These are phyloP conservation scores for Phytophthora megakarya DNA, from an alignment of 352 stramenopile genomes.

Conservation along the genomic window DNA sequence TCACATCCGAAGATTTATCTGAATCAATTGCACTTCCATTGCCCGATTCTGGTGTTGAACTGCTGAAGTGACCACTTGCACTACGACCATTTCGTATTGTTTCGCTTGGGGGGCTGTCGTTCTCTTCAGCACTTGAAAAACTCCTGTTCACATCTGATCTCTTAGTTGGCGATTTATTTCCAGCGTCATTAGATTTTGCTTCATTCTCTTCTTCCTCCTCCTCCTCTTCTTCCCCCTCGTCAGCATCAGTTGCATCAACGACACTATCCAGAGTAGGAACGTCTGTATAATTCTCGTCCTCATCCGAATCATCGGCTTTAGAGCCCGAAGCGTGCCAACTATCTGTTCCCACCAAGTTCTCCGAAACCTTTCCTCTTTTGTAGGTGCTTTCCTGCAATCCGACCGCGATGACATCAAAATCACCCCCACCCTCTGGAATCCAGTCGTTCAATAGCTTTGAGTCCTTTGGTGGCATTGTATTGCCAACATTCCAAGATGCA, in stretches of 20 bases:
- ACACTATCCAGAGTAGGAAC: conserved; percentile 18
- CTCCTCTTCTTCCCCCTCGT: conserved; percentile 38
- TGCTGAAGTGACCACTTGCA: conserved; percentile 7
- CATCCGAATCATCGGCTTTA: conserved; percentile 37
- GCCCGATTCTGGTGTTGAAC: conserved; percentile 12
- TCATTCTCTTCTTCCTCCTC: conserved; percentile 33
- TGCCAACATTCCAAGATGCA: conserved; percentile 87
- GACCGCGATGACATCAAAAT: conserved; percentile 85
- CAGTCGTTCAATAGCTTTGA: conserved; percentile 57
- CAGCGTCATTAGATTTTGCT: conserved; percentile 8
- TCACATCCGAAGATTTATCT: conserved; percentile 45
- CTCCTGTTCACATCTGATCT: conserved; percentile 11
- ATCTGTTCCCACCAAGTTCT: conserved; percentile 32
- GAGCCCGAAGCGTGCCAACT: conserved; percentile 23
- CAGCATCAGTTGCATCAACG: conserved; percentile 29
- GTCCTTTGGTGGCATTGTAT: conserved; percentile 76
- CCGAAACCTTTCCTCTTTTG: conserved; percentile 49
- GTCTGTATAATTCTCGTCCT: conserved; percentile 16
- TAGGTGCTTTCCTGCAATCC: conserved; percentile 87
- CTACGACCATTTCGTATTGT: conserved; percentile 11
- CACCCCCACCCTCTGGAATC: conserved; percentile 77
- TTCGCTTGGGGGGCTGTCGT: conserved; percentile 19
- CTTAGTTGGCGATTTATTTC: conserved; percentile 2
- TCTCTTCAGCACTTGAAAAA: conserved; percentile 20
- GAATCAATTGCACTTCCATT: conserved; percentile 1